A percentile compares a stretch with the other conserved stretches of the same genome.
Evolutionary conservation across 1,284 basidiomycete species (phyloP).

Genomic region (Hemileia vastatrix): DNA sequence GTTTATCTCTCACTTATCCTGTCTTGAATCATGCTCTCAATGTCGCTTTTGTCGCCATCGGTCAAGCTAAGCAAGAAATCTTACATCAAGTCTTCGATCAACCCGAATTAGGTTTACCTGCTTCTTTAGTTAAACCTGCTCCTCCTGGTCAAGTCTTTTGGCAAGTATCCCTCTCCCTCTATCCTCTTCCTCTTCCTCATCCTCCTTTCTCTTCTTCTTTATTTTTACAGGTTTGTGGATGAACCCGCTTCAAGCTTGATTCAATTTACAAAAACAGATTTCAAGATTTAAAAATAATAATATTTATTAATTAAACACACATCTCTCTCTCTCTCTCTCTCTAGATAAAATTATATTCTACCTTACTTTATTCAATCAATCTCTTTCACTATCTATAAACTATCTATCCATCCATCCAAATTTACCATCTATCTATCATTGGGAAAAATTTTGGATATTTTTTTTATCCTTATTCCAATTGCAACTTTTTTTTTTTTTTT

Average conservation of each 20-base stretch:
- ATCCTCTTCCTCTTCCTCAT: background rate
- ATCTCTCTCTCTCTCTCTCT: too few relatives aligned
- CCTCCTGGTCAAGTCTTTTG: constrained; percentile 77
- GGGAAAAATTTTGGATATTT: too few relatives aligned
- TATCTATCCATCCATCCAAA: too few relatives aligned
- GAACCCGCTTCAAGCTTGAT: constrained; percentile 29
- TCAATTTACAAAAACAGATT: constrained; percentile 23
- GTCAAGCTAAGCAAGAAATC: constrained; percentile 71
- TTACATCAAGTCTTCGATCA: constrained; percentile 48
- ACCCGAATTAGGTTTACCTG: constrained; percentile 53
- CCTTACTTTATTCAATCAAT: too few relatives aligned
- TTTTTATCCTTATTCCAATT: too few relatives aligned
- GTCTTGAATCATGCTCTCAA: constrained; percentile 78
- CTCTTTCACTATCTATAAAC: too few relatives aligned
- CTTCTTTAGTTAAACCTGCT: constrained; percentile 67
- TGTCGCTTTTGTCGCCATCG: constrained; percentile 77
- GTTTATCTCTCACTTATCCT: constrained; percentile 82
- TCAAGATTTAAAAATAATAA: constrained; percentile 20
- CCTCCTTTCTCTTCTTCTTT: background rate
- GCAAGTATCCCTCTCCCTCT: constrained; percentile 40
- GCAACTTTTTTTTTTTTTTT: too few relatives aligned
- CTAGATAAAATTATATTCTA: too few relatives aligned
- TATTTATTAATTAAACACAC: too few relatives aligned
- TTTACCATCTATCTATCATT: too few relatives aligned
- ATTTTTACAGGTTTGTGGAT: constrained; percentile 40